Evolutionary conservation across 441 rosid species (phyloP).

Genomic region (Gossypium lobatum): DNA sequence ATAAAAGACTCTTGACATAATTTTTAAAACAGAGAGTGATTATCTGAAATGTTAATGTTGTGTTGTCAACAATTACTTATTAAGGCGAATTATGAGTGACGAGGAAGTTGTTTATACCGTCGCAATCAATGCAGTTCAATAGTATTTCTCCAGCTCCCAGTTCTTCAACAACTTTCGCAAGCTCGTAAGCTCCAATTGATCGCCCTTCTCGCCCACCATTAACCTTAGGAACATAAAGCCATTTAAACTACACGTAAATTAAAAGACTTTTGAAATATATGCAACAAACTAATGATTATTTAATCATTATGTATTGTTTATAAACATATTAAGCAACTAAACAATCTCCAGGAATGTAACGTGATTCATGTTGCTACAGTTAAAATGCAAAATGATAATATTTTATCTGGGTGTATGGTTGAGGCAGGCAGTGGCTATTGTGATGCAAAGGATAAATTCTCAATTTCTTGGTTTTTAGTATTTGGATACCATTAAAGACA

Average conservation of each 20-base stretch:
- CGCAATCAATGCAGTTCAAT: slow-evolving; percentile 93
- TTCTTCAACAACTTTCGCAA: slow-evolving; percentile 91
- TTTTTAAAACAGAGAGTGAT: not conserved
- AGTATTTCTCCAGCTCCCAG: slow-evolving; percentile 96
- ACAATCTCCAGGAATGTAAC: not conserved
- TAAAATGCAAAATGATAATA: not conserved
- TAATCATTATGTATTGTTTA: not conserved
- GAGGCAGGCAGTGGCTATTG: not conserved
- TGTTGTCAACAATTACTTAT: not conserved
- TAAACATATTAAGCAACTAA: not conserved
- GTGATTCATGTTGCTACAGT: not conserved
- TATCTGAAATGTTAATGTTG: not conserved
- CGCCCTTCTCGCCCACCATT: slow-evolving; percentile 97
- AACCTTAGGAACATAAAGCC: slow-evolving; percentile 41
- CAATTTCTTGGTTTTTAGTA: not conserved
- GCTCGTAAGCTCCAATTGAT: slow-evolving; percentile 95
- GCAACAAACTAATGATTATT: not conserved
- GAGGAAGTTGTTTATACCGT: slow-evolving; percentile 38
- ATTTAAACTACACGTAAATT: slow-evolving; percentile 1
- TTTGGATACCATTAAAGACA: not conserved
- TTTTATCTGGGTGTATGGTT: not conserved
- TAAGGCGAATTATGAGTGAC: not conserved
- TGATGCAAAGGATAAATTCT: not conserved
- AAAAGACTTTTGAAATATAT: slow-evolving; percentile 9
- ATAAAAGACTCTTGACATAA: not conserved